phyloP scores from a whole-genome alignment of 768 basidiomycete genomes.

The Leccinum longicurvipes region DNA sequence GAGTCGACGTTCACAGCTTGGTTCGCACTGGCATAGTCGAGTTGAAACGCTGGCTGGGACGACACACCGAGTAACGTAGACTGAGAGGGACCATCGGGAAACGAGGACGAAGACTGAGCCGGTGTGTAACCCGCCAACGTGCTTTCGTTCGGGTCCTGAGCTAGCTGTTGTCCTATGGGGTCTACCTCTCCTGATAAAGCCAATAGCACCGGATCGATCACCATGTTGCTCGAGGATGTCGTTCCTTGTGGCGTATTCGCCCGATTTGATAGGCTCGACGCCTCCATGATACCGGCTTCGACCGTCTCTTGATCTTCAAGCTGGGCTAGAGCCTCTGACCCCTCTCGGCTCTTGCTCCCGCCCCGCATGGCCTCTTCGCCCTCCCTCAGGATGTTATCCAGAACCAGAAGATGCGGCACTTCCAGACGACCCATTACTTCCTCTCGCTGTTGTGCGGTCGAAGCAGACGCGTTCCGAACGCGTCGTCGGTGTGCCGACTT shows the following conservation, averaged over 20 bases:
- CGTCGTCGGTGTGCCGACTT: not conserved
- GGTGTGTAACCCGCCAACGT: not conserved
- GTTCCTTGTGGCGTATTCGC: not conserved
- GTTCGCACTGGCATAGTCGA: not conserved
- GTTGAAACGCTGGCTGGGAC: not conserved
- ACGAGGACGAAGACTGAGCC: not conserved
- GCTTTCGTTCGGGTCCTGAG: not conserved
- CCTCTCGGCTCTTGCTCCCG: conserved; percentile 10
- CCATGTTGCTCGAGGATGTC: conserved; percentile 5
- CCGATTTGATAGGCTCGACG: not conserved
- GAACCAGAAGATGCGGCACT: conserved; percentile 26
- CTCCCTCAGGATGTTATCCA: conserved; percentile 37
- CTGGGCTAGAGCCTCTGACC: not conserved
- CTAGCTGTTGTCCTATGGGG: not conserved
- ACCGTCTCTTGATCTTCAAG: conserved; percentile 4
- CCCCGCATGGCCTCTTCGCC: conserved; percentile 20
- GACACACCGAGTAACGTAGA: not conserved
- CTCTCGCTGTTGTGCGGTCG: conserved; percentile 12
- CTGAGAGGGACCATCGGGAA: not conserved
- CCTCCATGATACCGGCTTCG: not conserved
- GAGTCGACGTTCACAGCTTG: conserved; percentile 1
- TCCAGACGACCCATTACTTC: conserved; percentile 31
- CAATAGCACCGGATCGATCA: conserved; percentile 33
- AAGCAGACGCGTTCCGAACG: not conserved
- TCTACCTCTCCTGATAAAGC: conserved; percentile 21